These are phyloP conservation scores for Malus hybrid DNA, from an alignment of 331 rosid genomes.

Conservation along the genomic window DNA sequence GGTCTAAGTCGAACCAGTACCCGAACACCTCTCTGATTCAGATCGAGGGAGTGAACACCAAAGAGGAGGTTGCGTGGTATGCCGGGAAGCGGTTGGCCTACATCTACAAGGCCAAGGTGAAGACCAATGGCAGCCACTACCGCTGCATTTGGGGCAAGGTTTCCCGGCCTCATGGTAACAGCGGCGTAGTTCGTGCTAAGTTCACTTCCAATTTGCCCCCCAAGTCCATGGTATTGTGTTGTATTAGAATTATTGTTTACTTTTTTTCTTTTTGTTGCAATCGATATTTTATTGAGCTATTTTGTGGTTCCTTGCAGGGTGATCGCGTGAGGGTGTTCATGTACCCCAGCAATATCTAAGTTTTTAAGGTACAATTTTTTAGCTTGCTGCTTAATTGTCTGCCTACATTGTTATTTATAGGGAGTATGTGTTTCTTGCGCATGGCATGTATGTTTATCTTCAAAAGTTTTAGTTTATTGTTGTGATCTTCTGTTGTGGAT, in stretches of 20 bases:
- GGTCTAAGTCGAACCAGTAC: conserved; percentile 90
- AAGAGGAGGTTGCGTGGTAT: conserved; percentile 90
- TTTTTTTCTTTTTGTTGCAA: not conserved
- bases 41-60: conserved; percentile 87
- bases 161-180: conserved; percentile 78
- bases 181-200: conserved; percentile 83
- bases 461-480: too few relatives aligned
- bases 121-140: conserved; percentile 74
- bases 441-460: not conserved
- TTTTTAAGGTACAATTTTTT: conserved; percentile 45
- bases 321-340: conserved; percentile 79
- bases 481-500: not conserved
- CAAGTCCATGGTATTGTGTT: conserved; percentile 66
- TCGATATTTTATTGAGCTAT: not conserved
- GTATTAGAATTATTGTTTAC: not conserved
- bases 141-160: conserved; percentile 98
- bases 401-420: not conserved
- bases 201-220: conserved; percentile 93
- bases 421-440: not conserved
- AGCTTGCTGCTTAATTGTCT: not conserved
- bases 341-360: conserved; percentile 91
- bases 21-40: conserved; percentile 80
- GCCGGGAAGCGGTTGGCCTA: conserved; percentile 82
- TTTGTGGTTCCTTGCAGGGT: conserved; percentile 43
- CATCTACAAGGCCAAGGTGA: conserved; percentile 91